Evolutionary conservation across 192 early-diverging fungal genomes (phyloP), one percentile per base, ranked within the genome.

Genomic region (Coemansia sp.): DNA sequence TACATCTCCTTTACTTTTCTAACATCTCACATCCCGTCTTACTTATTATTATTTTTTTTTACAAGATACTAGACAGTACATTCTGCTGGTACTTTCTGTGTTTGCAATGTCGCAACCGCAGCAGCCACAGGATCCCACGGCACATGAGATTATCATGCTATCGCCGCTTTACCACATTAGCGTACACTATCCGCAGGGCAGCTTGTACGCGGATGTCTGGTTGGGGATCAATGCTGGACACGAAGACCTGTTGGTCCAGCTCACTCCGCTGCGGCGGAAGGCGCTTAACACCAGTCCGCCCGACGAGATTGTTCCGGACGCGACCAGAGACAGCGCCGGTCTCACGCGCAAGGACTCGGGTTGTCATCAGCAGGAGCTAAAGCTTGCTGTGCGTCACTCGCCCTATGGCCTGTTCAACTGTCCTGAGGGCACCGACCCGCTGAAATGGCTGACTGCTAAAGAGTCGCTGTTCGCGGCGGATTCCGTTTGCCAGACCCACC

Each of bases 121-220:
- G n/a, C 70, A 73, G 41, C 65, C 69, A n/a, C 67, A 73, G 60
- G 71, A 79, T 56, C 67, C 67, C 12, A 79, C 67, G 47, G 76
- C 76, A 19, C 76, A 79, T 61, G 76, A 79, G 67, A 79, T 79
- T 34, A 67, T 79, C 32, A 57, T 79, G n/a, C 53, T 79, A 47
- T 69, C 76, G 51, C 60, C 67, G 21, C 10, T 47, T 22, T 73
- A 79, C 67, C 76, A 79, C 50, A 67, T 79, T 47, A 79, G 76
- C 70, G 64, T 78, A 2, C 76, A 78, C 61, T 78, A 62, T 52
- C 76, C 76, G 52, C 76, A 73, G 38, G 67, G 76, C 70, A 72
- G 69, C 63, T 48, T 78, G 27, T 78, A 78, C 44, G 76, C 66
- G 9, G 70, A 78, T n/a, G 76, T 78, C 18, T 78, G 76, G 76